Evolutionary conservation across 2,329 filamentous ascomycete genomes (phyloP), one percentile per base, ranked within the genome.

Genomic region (Trichoderma sp.): DNA sequence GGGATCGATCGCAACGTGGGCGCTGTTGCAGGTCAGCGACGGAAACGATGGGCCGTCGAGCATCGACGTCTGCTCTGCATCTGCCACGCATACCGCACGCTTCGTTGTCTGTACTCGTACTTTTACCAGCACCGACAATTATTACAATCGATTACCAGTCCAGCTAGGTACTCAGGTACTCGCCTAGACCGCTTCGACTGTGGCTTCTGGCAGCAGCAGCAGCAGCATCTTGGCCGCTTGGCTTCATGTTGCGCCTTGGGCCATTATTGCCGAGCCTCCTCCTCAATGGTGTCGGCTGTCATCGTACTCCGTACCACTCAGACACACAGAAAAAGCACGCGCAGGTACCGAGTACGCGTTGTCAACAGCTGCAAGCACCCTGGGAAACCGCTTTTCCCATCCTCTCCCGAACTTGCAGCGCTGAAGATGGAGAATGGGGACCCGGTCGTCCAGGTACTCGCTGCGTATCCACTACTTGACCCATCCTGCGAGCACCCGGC

Each of bases 401-500:
- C 30, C 1, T 7, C 28, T 30, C 28, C 7, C 28, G 6, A 30
- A 6, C 28, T 4, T 7, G 28, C 55, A 58, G 30, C 41, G n/a
- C 55, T 30, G 50, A 45, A 10, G 24, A 34, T 10, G 28, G 15
- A 5, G 43, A 43, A 21, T 17, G 28, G 17, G 2, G 43, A 43
- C 43, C 26, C n/a, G 47, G 43, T 26, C 19, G 15, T 43, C 17
- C 50, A 52, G 30, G 56, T 45, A 58, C 43, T 28, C 7, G 43
- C 57, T 5, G 17, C 7, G 57, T 60, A 60, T 34, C 43, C 44
- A n/a, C 30, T 48, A 60, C 45, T 19, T 39, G 34, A 12, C 26
- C 57, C 57, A 24, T 24, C 34, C 28, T 63, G 41, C 41, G 39
- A 54, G 41, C 41, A 48, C 19, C 41, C 54, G 52, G 54, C 24